These are phyloP conservation scores for Pseudoperonospora humuli DNA, from an alignment of 352 stramenopile genomes.

Conservation along the genomic window DNA sequence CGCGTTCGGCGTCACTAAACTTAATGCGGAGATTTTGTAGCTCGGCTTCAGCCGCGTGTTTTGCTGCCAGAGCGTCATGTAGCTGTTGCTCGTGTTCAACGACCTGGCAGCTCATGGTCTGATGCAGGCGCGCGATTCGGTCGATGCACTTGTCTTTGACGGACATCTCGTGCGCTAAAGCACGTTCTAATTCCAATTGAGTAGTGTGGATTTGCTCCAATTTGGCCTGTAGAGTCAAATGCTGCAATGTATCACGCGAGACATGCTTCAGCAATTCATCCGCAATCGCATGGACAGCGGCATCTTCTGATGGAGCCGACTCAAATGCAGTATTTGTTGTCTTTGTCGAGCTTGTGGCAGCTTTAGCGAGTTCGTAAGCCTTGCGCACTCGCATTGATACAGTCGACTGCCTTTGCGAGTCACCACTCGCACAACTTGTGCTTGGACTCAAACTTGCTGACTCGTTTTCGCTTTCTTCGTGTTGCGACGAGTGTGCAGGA, in stretches of 20 bases:
- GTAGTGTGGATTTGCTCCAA: conserved; percentile 28
- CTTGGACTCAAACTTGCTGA: conserved; percentile 12
- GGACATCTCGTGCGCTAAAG: conserved; percentile 33
- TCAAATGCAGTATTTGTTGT: background rate
- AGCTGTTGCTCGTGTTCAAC: conserved; percentile 58
- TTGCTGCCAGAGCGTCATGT: conserved; percentile 31
- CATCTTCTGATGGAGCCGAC: conserved; percentile 6
- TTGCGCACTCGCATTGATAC: conserved; percentile 38
- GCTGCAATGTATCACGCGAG: conserved; percentile 6
- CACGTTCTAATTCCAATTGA: conserved; percentile 28
- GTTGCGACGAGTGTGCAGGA: background rate
- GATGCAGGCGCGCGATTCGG: conserved; percentile 57
- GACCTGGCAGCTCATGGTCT: conserved; percentile 59
- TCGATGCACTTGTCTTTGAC: conserved; percentile 69
- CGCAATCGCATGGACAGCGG: conserved; percentile 17
- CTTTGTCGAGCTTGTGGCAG: conserved; percentile 4
- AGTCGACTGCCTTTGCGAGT: conserved; percentile 16
- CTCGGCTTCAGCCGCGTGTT: conserved; percentile 25
- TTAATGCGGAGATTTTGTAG: conserved; percentile 34
- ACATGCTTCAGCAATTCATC: conserved; percentile 33
- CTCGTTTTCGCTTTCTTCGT: background rate
- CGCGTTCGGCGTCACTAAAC: conserved; percentile 34
- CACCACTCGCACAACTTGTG: conserved; percentile 12
- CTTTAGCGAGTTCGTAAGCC: conserved; percentile 51
- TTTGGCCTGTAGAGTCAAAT: conserved; percentile 40